Base-by-base conservation (phyloP, 169 alveolate genomes). In the Plasmodium coatneyi region DNA sequence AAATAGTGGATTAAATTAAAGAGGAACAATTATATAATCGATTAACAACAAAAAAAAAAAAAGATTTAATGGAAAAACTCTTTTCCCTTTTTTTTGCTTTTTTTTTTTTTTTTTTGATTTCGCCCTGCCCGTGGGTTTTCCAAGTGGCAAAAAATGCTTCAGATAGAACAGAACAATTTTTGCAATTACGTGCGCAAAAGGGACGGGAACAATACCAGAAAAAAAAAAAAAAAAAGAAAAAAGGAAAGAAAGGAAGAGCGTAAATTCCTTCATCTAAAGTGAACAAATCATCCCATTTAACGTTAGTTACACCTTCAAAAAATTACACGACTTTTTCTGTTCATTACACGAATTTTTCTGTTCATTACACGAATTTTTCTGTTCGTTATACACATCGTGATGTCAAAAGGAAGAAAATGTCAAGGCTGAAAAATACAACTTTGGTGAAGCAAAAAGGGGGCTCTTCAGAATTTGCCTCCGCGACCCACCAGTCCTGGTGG, bases 391-490 rank as follows among this genome's bases (percentile, higher is more conserved):
- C 79, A n/a, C 30, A 22, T 83, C 39, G 56, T 46, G 56, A 46
- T 46, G 56, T 2, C 56, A 66, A 19, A n/a, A 32, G 79, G 39
- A 60, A 34, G 43, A 83, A 83, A 83, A 3, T 32, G 66, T 19
- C n/a, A 76, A 76, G 30, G 54, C 54, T 76, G 46, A 36, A 76
- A 76, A n/a, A 76, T 22, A 36, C 46, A 36, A 76, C 66, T 76
- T 5, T 76, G 36, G 9, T 12, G 22, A 76, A 76, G 46, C 49
- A 71, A 84, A 84, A 43, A 46, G 74, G 83, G 56, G 56, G 39
- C 84, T 72, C 66, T 84, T 84, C 80, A 84, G 84, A 46, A 84
- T 84, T 81, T 84, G 49, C 54, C 43, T 34, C 72, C 78, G 36
- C 79, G 60, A 71, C 9, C 39, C 34, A 84, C 39, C 16, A 84